Conservation (phyloP, 2,329 filamentous ascomycete species). For the Trichoderma sp. region DNA sequence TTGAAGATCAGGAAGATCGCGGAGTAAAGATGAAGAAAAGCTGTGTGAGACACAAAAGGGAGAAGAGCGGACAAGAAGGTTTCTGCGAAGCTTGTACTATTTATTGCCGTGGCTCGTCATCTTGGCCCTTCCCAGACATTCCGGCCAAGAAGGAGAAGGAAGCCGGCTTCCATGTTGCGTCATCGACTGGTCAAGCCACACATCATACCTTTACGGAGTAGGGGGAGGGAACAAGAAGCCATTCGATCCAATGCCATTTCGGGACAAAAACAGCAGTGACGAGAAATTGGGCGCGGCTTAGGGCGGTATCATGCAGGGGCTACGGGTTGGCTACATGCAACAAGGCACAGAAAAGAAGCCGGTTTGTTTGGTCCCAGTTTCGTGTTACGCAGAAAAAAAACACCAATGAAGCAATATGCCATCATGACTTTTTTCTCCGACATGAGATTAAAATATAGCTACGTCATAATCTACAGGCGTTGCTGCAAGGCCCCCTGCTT, state of each 20-base stretch:
- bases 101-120: constrained; percentile 19
- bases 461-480: constrained; percentile 3
- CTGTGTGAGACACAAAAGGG: background rate
- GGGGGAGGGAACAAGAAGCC: background rate
- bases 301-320: background rate
- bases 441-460: background rate
- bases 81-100: constrained; percentile 15
- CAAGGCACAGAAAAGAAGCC: background rate
- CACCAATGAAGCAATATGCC: background rate
- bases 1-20: background rate
- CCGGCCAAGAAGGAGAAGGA: constrained; percentile 13
- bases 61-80: constrained; percentile 4
- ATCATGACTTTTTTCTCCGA: background rate
- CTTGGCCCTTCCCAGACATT: constrained; percentile 16
- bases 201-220: background rate
- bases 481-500: constrained; percentile 14
- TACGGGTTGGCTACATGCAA: background rate
- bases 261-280: background rate
- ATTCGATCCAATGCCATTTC: background rate
- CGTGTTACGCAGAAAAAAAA: background rate
- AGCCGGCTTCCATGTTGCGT: constrained; percentile 31
- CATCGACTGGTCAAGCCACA: constrained; percentile 34
- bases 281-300: background rate
- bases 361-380: background rate
- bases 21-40: background rate